These are phyloP conservation scores for Rhododendron ferrugineum DNA, from an alignment of 148 eudicot genomes.

Conservation along the genomic window DNA sequence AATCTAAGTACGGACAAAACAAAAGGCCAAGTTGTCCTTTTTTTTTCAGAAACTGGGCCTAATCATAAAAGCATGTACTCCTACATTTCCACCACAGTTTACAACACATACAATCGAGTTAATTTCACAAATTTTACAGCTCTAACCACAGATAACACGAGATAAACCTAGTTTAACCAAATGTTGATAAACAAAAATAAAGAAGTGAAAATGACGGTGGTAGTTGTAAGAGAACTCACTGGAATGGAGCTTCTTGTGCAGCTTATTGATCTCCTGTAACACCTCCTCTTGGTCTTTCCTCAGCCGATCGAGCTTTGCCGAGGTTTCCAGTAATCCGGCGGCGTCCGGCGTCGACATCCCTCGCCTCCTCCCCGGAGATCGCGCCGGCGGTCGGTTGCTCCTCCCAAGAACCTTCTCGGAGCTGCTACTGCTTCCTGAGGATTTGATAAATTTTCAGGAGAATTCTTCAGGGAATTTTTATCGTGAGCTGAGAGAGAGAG, in stretches of 20 bases:
- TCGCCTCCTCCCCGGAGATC: slow-evolving; percentile 12
- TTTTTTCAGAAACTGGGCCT: not conserved
- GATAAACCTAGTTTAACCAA: not conserved
- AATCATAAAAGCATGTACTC: not conserved
- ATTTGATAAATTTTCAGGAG: not conserved
- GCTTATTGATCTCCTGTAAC: slow-evolving; percentile 67
- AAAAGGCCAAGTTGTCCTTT: not conserved
- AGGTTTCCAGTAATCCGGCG: slow-evolving; percentile 45
- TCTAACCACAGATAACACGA: not conserved
- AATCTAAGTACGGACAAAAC: not conserved
- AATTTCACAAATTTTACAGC: not conserved
- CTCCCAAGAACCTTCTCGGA: not conserved
- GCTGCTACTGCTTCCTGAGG: not conserved
- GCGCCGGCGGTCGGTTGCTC: not conserved
- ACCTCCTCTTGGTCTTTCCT: slow-evolving; percentile 72
- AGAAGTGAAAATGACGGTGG: not conserved
- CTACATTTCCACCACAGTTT: not conserved
- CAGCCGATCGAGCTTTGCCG: slow-evolving; percentile 75
- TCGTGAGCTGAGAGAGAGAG: not conserved
- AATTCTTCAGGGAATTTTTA: not conserved
- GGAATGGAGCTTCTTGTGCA: slow-evolving; percentile 80
- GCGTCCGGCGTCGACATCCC: slow-evolving; percentile 58
- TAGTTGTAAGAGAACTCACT: slow-evolving; percentile 28
- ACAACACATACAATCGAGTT: not conserved
- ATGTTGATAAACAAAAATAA: not conserved